Base-by-base conservation (phyloP, 176 grass and related monocot species). In the Hsuehochloa calcarea region DNA sequence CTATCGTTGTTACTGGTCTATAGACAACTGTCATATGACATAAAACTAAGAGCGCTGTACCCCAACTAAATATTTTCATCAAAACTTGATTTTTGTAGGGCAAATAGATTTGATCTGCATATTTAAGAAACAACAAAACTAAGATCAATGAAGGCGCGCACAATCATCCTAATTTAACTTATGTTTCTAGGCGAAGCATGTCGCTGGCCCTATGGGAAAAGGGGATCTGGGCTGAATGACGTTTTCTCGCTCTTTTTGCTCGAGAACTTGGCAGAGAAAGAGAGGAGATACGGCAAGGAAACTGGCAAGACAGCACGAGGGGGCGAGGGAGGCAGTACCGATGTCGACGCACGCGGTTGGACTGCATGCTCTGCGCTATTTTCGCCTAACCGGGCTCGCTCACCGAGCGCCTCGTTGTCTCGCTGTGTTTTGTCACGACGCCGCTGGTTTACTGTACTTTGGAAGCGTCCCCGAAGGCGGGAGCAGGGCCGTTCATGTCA, bases 281-380 rank as follows among this genome's bases (percentile, higher is more conserved):
- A 31, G 23, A 27, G 23, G 5, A 41, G 60, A 76, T 69, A 60
- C 63, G 44, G 23, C 59, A 45, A 82, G 41, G 76, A 81, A 82
- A 54, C 78, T 43, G 70, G 17, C 19, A 8, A 5, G 31, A 8
- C 22, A 6, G 49, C 49, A 19, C 16, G 49, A 19, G 49, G 6
- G 49, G 8, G 16, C 6, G 10, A 16, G 29, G 8, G 47, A 27
- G 16, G 6, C 26, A 4, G 46, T 12, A 58, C 34, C 61, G 70
- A 76, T 31, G 51, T 39, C 61, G 69, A 81, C 59, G 74, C 86
- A 38, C 63, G 71, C 39, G 45, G 10, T 44, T 63, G 54, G 35
- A 34, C 31, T 15, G 68, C 44, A 25, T 25, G 22, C 22, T 23
- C 43, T 35, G 77, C 5, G 9, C 55, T 56, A 27, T 44, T 49